Base-by-base conservation (phyloP, 1,139 yeast species). In the Candida sanyaensis region DNA sequence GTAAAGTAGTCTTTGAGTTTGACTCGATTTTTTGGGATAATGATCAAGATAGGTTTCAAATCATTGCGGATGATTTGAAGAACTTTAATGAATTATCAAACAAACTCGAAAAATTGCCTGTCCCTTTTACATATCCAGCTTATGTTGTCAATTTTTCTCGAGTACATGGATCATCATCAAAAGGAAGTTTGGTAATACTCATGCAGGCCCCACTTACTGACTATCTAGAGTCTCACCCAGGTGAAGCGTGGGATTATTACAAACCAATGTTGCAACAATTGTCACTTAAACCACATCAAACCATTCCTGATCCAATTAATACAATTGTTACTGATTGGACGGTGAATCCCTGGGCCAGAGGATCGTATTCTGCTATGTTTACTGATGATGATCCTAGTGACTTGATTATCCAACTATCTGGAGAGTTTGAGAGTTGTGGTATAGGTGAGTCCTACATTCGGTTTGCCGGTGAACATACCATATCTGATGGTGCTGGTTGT, bases 391-490 rank as follows among this genome's bases (percentile, higher is more conserved):
- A 84, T 56, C 88, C 91, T 0, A 69, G 80, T 13, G 85, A 79
- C 44, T 72, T 83, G 4, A 63, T 84, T 6, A 79, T 84, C 5
- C 72, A 68, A 45, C 71, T 88, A 47, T 75, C 77, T 32, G 76
- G 78, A 29, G 76, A 71, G 38, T 56, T 62, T 33, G 69, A 66
- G n/a, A 88, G 88, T 0, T 73, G 71, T 39, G 87, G 83, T 1
- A 48, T 73, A 32, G 55, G 63, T 5, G 57, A 63, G n/a, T 56
- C 64, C 7, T 66, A 75, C 12, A 71, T 89, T 5, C 70, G 93
- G 45, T 89, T 89, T 69, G 96, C 96, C 0, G 96, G 96, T 10
- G 96, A 89, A 63, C 96, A 88, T 60, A 82, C 95, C 1, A 77
- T 80, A 24, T 67, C 76, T 56, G 89, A 86, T 50, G 96, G 96